These are phyloP conservation scores for Exophiala spinifera DNA, from an alignment of 2,329 filamentous ascomycete genomes.

Conservation along the genomic window DNA sequence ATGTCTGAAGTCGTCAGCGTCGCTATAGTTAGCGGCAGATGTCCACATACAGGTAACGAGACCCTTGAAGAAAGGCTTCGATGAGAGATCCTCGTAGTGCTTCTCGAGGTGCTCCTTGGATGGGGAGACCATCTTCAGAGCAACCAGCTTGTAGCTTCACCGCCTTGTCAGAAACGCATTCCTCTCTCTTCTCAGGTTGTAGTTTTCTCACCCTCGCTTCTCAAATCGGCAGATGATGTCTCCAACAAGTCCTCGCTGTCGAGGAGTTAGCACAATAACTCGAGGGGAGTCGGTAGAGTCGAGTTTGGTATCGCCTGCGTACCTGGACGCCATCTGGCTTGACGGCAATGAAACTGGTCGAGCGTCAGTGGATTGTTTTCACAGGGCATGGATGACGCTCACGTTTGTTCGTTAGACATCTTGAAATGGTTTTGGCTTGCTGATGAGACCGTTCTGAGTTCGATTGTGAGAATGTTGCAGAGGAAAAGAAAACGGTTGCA, in stretches of 20 bases:
- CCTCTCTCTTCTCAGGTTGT: conserved; percentile 3
- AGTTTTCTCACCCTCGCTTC: conserved; percentile 63
- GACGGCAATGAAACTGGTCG: conserved; percentile 93
- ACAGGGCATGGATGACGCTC: conserved; percentile 42
- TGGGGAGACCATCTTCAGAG: conserved; percentile 91
- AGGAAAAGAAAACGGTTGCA: conserved; percentile 26
- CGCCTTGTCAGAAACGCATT: conserved; percentile 10
- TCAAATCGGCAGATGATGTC: conserved; percentile 98
- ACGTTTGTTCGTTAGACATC: conserved; percentile 88
- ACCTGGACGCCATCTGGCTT: conserved; percentile 99
- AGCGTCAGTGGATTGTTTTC: conserved; percentile 9
- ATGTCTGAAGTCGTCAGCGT: conserved; percentile 64
- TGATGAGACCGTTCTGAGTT: conserved; percentile 13
- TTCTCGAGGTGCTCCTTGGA: conserved; percentile 94
- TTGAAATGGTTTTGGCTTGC: conserved; percentile 43
- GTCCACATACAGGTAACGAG: conserved; percentile 74
- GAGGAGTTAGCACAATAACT: neutral
- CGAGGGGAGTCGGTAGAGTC: neutral
- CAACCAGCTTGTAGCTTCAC: conserved; percentile 89
- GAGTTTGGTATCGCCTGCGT: conserved; percentile 35
- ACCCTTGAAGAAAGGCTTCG: conserved; percentile 95
- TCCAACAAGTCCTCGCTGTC: conserved; percentile 93
- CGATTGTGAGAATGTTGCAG: neutral
- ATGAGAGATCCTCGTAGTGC: conserved; percentile 90
- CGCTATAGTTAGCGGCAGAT: conserved; percentile 1